Evolutionary conservation across 2,329 filamentous ascomycete species (phyloP), one percentile per base, ranked within the genome.

Genomic region (Stachybotrys chlorohalonatus): DNA sequence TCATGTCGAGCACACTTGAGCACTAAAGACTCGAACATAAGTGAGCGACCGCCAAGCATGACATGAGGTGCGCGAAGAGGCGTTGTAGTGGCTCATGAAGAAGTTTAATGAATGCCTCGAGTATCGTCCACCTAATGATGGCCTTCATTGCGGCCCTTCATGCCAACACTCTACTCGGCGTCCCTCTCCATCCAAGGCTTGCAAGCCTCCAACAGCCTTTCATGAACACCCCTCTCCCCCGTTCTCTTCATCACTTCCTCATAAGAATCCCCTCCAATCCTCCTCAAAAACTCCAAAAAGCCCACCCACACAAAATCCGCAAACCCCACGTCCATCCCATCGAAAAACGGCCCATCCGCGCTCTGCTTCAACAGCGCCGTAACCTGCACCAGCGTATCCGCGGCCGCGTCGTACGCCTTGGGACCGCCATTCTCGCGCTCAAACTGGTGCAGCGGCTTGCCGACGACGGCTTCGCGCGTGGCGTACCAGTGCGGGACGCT

Each of bases 301-400:
- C 72, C 73, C 0, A 76, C 76, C 62, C 83, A 77, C 2, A 82
- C 71, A 54, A 88, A 80, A 63, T 85, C 83, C 5, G 77, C 77
- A 64, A 80, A 86, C 45, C 73, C 74, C 5, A 76, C 70, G 56
- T 73, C 75, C 50, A 77, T 68, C 0, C 86, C 86, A 57, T 80
- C 51, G 54, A 89, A 82, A 63, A 81, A 89, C 0, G 81, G 80
- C 0, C 86, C 86, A 0, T 76, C 74, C 0, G 70, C 63, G 45
- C 78, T 78, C 67, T 83, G 78, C 60, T 77, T 76, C 58, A 88
- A 62, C 53, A 83, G 59, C 1, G 64, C 72, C 51, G 75, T 73
- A 1, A 73, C 60, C 49, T 71, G 64, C 7, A 60, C 59, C 8
- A 78, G 17, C 3, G 59, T 51, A 1, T 68, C 63, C 55, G 72